These are phyloP conservation scores for Herpetospermum pedunculosum DNA, from an alignment of 306 rosid genomes.

Conservation along the genomic window DNA sequence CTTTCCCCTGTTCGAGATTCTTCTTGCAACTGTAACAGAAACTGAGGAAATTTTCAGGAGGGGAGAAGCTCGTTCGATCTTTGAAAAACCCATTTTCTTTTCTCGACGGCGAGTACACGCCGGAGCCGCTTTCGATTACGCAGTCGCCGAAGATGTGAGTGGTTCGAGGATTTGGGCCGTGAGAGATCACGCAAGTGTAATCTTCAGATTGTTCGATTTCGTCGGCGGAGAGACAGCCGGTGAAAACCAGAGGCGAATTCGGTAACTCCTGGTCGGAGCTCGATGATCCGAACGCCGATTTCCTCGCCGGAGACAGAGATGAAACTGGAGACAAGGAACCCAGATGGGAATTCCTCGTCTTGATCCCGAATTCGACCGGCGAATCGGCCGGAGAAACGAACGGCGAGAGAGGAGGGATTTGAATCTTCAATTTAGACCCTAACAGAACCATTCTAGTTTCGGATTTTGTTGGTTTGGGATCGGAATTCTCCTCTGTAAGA, in stretches of 20 bases:
- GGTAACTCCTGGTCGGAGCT: conserved; percentile 16
- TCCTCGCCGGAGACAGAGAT: conserved; percentile 23
- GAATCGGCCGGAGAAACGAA: conserved; percentile 17
- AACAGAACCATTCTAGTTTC: conserved; percentile 53
- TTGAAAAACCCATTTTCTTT: conserved; percentile 13
- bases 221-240: conserved; percentile 40
- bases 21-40: conserved; percentile 63
- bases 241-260: conserved; percentile 24
- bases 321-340: conserved; percentile 28
- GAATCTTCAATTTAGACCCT: conserved; percentile 78
- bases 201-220: conserved; percentile 89
- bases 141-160: conserved; percentile 67
- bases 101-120: conserved; percentile 19
- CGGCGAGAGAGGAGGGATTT: conserved; percentile 35
- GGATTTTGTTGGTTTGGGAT: conserved; percentile 18
- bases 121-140: conserved; percentile 48
- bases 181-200: conserved; percentile 68
- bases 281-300: conserved; percentile 20
- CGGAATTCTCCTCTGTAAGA: conserved; percentile 35
- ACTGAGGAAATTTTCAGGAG: conserved; percentile 52
- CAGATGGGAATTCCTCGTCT: conserved; percentile 25
- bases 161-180: conserved; percentile 72
- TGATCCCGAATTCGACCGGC: conserved; percentile 20
- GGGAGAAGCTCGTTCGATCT: conserved; percentile 19
- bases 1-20: conserved; percentile 57